Evolutionary conservation across 352 stramenopile species (phyloP), one percentile per base, ranked within the genome.

Genomic region (Pythium oligandrum): DNA sequence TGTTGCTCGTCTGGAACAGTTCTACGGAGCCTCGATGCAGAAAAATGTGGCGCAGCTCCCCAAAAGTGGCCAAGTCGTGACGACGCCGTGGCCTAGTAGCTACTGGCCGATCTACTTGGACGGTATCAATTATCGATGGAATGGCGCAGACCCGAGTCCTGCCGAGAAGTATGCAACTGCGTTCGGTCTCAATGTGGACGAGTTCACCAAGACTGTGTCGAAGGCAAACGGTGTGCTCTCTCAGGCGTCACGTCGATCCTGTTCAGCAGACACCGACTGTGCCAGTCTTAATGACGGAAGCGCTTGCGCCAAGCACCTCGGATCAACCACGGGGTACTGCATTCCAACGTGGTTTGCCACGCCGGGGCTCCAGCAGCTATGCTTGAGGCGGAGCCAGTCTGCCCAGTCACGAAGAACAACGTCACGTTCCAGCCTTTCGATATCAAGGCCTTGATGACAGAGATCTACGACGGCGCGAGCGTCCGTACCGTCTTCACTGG

Each of bases 31-130:
- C 1, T 39, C 50, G 2, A 64, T 64, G 44, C 44, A 59, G n/a
- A 44, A 44, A 2, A 64, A 58, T 30, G 5, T 59, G 12, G 47
- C 40, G 10, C 6, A 49, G 17, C 45, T 64, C 2, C 44, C 45
- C 26, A 45, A 40, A 17, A 44, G 6, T 11, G 57, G 50, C 8
- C 30, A 37, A 8, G 44, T 48, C 1, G 34, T 44, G 4, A 6
- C 38, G 36, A 54, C 44, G 4, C 55, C 55, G 12, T 90, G 78
- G 78, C 76, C 78, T 1, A 69, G 66, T 44, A 88, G 78, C 63
- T 90, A 88, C 61, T 90, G 78, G 78, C 76, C 78, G 1, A 52
- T 71, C 46, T 86, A 72, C 53, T 62, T 68, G 12, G 77, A 89
- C 62, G 75, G 74, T 40, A 79, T 89, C 56, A 87, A 87, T 48